Base-by-base conservation (phyloP, 2,329 filamentous ascomycete species). In the Thelonectria olida region DNA sequence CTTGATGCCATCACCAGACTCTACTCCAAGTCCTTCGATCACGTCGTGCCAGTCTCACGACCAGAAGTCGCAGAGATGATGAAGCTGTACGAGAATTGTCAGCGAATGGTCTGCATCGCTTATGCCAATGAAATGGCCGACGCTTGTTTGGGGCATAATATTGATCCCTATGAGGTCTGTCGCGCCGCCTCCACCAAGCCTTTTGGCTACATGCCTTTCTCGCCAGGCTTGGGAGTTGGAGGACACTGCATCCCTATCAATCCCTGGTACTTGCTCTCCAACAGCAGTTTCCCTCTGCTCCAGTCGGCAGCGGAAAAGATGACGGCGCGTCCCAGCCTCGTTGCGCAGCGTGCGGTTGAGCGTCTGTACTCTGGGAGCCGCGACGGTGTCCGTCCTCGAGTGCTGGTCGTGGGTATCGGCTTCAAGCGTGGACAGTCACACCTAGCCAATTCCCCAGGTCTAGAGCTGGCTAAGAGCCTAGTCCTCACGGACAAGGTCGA, bases 71-170 rank as follows among this genome's bases (percentile, higher is more conserved):
- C 84, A 2, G 84, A 86, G 71, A 85, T 86, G 82, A 83, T 80
- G 63, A 87, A 87, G 72, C 73, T 87, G 12, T 87, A 85, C 67
- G 84, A 86, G 61, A 87, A 86, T 68, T 87, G 84, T 67, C 83
- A 86, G 68, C 78, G 84, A 2, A 85, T 85, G 80, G 74, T 86
- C 12, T 79, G 78, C 66, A 84, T 85, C 31, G 83, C 84, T 1
- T 86, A 83, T 57, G 82, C 79, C 57, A 86, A 86, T 64, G 84
- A 86, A 62, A 85, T 86, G 81, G 82, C 83, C 1, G 82, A 86
- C 63, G 83, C 84, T 7, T 85, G 83, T 54, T 54, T 71, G 7
- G 61, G 72, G 0, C 77, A 81, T 47, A 75, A 69, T 22, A 84
- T 86, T 47, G 79, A 85, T 59, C 79, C 82, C 1, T 83, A 79